A percentile compares a stretch with the other conserved stretches of the same genome.
Evolutionary conservation across 306 rosid species (phyloP).

Genomic region (Malus domestica): DNA sequence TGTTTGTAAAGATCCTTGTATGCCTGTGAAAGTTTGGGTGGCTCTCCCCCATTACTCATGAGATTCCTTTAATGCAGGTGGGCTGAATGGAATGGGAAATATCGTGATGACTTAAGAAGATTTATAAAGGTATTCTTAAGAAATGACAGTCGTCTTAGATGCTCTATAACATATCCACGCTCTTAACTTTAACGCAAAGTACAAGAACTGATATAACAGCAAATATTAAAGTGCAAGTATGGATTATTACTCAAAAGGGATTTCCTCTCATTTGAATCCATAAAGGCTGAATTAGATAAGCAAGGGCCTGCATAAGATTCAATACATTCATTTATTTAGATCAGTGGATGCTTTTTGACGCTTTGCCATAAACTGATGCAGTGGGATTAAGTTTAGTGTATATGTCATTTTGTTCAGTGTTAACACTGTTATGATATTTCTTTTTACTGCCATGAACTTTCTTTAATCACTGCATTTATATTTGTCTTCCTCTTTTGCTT

Average conservation of each 20-base stretch:
- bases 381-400: not conserved
- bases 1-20: not conserved
- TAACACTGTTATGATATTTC: not conserved
- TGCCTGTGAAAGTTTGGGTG: not conserved
- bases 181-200: not conserved
- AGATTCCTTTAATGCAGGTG: slow-evolving; percentile 54
- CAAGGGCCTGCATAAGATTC: not conserved
- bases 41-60: not conserved
- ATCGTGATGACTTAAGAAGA: slow-evolving; percentile 84
- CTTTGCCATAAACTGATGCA: not conserved
- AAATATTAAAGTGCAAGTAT: not conserved
- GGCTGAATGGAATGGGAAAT: slow-evolving; percentile 98
- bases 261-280: not conserved
- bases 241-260: not conserved
- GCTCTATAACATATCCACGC: not conserved
- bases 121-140: slow-evolving; percentile 67
- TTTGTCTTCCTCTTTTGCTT: not conserved
- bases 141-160: not conserved
- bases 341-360: not conserved
- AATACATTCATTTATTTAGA: not conserved
- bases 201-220: not conserved
- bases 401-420: not conserved
- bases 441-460: not conserved
- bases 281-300: not conserved
- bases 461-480: not conserved